Evolutionary conservation across 2,329 filamentous ascomycete genomes (phyloP), one percentile per base, ranked within the genome.

Genomic region (Trichoderma semiorbis): DNA sequence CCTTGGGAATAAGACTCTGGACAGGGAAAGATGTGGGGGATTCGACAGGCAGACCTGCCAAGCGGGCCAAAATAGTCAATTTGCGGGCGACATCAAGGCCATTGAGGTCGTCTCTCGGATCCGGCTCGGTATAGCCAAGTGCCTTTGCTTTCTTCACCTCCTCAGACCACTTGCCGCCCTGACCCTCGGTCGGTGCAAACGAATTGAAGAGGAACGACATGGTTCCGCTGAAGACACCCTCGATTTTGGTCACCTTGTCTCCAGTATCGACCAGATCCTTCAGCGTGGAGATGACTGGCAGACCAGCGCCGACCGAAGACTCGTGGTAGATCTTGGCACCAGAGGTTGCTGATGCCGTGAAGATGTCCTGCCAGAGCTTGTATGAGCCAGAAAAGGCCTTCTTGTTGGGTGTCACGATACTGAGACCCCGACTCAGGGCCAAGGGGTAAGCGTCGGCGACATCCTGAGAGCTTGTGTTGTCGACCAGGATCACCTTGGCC

Each of bases 131-230:
- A 84, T 97, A 99, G 26, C 96, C 96, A 62, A 97, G 87, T 73
- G 94, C 90, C 85, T 98, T 97, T 70, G 96, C 96, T 82, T 95
- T 94, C 79, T 89, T 91, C 39, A 99, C 96, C 79, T 97, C 95
- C 63, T 92, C 92, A 57, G 93, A 96, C 92, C 97, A 99, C 78
- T 91, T 90, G 67, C 93, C 93, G 39, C 92, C 93, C 73, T 81
- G 76, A 6, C 92, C 92, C 64, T 90, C 88, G 3, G 91, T 90
- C 0, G 96, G 96, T 63, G 95, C 94, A 81, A 98, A 99, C 26
- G 90, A 95, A 86, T 98, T 98, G 90, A 99, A 98, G 53, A 99
- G 87, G 87, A 98, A 99, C 50, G 93, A 97, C 90, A 99, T 95
- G 70, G 96, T 99, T 74, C 96, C 96, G 73, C 93, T 97, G 84